Base-by-base conservation (phyloP, 2,329 filamentous ascomycete genomes). In the Colletotrichum agaves region DNA sequence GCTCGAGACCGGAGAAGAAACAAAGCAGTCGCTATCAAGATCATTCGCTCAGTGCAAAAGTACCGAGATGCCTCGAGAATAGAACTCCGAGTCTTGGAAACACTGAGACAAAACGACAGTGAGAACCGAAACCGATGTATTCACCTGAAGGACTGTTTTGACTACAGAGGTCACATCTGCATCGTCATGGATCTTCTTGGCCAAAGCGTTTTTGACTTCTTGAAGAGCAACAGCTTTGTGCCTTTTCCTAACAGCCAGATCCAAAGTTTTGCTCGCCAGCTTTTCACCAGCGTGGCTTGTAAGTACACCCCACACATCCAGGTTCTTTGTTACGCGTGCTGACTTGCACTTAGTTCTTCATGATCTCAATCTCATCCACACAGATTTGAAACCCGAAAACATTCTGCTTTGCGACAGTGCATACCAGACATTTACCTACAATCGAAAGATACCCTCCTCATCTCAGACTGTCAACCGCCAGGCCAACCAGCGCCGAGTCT, bases 161-260 rank as follows among this genome's bases (percentile, higher is more conserved):
- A 99, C 80, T 99, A 93, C 82, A 89, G 94, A 53, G 96, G 97
- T 64, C 96, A 99, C 77, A 98, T 99, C 73, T 99, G 96, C 84
- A 91, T 91, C 67, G 88, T 91, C 61, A 91, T 90, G 88, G 88
- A 91, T 71, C 80, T 91, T 3, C 87, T 98, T 35, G 95, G 95
- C 53, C 95, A 98, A 76, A 98, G 95, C 74, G 95, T 99, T 59
- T 99, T 99, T 77, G 96, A 99, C 80, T 99, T 99, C 74, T 85
- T 99, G 53, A 99, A 99, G 82, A 90, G 91, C 75, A 98, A 98
- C 76, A 88, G 89, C 71, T 99, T 99, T 76, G 94, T 97, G 17
- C 96, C 96, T 0, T 99, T 99, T 75, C 96, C 96, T 12, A 98
- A 97, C 84, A 98, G 94, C 72, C 96, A 99, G 79, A 99, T 99